These are phyloP conservation scores for Echeveria elegans DNA, from an alignment of 164 flowering plant species.

Conservation along the genomic window DNA sequence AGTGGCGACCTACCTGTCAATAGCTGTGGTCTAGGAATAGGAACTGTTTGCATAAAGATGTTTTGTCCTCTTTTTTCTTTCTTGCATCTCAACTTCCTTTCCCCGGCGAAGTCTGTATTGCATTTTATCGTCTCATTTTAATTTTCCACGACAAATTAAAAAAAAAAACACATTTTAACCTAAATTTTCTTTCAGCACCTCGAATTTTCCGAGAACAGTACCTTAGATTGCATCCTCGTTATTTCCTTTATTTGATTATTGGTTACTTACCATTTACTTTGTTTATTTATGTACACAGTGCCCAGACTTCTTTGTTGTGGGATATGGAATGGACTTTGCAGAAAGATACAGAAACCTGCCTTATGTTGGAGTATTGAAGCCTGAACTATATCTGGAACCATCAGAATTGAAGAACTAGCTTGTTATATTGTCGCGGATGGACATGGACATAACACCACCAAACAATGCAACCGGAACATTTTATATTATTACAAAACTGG, in stretches of 20 bases:
- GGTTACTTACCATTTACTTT: neutral
- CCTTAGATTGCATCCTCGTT: neutral
- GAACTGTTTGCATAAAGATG: too few relatives aligned
- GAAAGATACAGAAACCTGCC: slow-evolving; percentile 88
- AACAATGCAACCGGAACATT: too few relatives aligned
- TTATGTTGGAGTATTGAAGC: slow-evolving; percentile 85
- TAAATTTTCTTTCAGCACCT: too few relatives aligned
- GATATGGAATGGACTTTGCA: slow-evolving; percentile 90
- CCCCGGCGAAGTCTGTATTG: neutral
- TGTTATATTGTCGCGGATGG: neutral
- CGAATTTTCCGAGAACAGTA: neutral
- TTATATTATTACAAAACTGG: too few relatives aligned
- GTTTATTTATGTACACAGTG: slow-evolving; percentile 42
- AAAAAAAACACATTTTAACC: neutral
- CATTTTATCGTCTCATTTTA: neutral
- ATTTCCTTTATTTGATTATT: neutral
- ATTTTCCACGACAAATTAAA: neutral
- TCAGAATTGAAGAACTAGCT: neutral
- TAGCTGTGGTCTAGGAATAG: too few relatives aligned
- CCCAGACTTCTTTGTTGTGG: slow-evolving; percentile 84
- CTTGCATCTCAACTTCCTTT: too few relatives aligned
- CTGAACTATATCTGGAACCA: slow-evolving; percentile 37
- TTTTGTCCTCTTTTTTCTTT: too few relatives aligned
- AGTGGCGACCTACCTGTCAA: too few relatives aligned
- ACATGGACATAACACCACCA: too few relatives aligned